Evolutionary conservation across 306 rosid species (phyloP), one percentile per base, ranked within the genome.

Genomic region (Fragaria iinumae): DNA sequence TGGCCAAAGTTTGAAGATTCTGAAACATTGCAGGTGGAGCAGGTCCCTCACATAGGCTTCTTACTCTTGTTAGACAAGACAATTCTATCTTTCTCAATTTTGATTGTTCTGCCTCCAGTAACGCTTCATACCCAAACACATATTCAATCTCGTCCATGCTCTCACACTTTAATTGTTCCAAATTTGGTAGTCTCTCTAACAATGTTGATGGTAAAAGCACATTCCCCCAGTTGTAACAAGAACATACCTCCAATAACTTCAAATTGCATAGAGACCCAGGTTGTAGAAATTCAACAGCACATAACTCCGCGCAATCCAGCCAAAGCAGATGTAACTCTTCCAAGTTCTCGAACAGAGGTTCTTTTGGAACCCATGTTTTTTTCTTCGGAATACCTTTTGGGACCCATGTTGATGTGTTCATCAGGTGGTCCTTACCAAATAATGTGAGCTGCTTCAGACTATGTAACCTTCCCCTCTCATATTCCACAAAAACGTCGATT

Each of bases 231-330:
- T 2, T 1, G 8, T 1, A 6, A 55, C 60, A 27, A 1, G 29
- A 53, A 50, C 0, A 1, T 27, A 27, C 1, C 0, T 0, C 0
- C 3, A 18, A 5, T 2, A 1, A 1, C 10, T 53, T 53, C 25
- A 53, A 7, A 20, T 20, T 6, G 11, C 7, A 5, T 1, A 53
- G 11, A 20, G 11, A 53, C 11, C 27, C 25, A 53, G 10, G 60
- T 18, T 11, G 25, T 5, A 52, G 39, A 36, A 5, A 52, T 0
- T 18, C 10, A 18, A 21, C 23, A 1, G 20, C 21, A 18, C 25
- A 6, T 23, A 53, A 20, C 0, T 53, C 27, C 60, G 0, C 20
- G 4, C 1, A 1, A 8, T 1, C 5, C 5, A 2, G 0, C 21
- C 4, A 5, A 0, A 3, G 12, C 25, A 3, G 16, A 2, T 2